Base-by-base conservation (phyloP, 805 yeast species). In the Lipomyces starkeyi region DNA sequence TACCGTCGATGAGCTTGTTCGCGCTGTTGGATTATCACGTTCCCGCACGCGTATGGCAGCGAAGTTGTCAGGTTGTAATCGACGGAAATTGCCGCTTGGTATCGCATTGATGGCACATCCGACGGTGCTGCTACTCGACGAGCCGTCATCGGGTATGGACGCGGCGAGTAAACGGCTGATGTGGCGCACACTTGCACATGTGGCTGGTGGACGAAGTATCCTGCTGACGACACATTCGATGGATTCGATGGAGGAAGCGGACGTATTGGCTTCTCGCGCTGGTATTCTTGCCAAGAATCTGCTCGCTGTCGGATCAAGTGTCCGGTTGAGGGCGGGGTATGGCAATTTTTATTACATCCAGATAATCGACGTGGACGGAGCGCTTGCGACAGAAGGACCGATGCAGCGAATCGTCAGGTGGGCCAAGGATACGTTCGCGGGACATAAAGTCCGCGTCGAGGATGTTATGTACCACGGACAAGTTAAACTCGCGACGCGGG, bases 231-330 rank as follows among this genome's bases (percentile, higher is more conserved):
- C 80, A 7, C 80, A 78, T 61, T 76, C 79, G 25, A 78, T 78
- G 80, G 80, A 78, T 61, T 76, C 79, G 25, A 78, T 78, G 80
- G 80, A 78, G 63, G 80, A 78, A 59, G 80, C 80, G 0, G 80
- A 78, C 64, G 79, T 79, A 7, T 67, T 78, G 22, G 78, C 79
- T 13, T 60, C 73, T 17, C 69, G 80, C 8, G 80, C 80, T 0
- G 80, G 79, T 13, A 76, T 78, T 63, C 58, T 78, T 34, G 75
- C 80, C 13, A 68, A 69, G 47, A 62, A 66, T 32, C 55, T 78
- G 63, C 68, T 77, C 37, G 80, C 80, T 2, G 74, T 78, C 29
- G 80, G 80, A 0, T 65, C 77, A 1, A 73, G 76, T 17, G 73
- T 73, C 13, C 65, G 71, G 5, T 64, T 78, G 55, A 70, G 78